Evolutionary conservation across 176 grass and related monocot species (phyloP), one percentile per base, ranked within the genome.

Genomic region (Neostapfia colusana): DNA sequence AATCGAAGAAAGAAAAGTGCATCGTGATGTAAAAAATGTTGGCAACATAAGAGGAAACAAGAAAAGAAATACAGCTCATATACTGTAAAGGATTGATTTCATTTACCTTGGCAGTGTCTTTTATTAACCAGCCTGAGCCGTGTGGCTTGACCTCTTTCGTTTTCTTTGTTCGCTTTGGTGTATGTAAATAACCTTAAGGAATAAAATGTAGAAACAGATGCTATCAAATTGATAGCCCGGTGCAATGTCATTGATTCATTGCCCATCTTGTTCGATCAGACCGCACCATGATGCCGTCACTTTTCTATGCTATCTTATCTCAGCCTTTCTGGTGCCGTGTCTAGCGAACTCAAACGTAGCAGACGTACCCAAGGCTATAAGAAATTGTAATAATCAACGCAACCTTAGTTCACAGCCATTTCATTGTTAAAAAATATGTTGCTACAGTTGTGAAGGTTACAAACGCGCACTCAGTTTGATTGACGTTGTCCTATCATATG

Each of bases 1-100:
- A 93, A 38, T 45, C 91, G 10, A 98, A 92, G 84, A 98, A 92
- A 81, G 95, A 97, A 8, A 97, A 69, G 73, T 97, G 93, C 80
- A 71, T 57, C 35, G 70, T 97, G 24, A 97, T 97, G 93, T 93
- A 85, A 88, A 88, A 84, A 78, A 67, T 44, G 67, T 38, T 31
- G 16, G 26, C 63, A 64, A 88, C 76, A 80, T 16, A 53, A 83
- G 43, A 39, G 17, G 18, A 55, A 21, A 31, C n/a, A 58, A 64
- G 26, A 20, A 26, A 59, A 31, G 41, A 40, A 75, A 69, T 78
- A 63, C 84, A 59, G 59, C 14, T 46, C 75, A 31, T 31, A 91
- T 78, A 83, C 75, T 95, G 92, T 85, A 92, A 96, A 93, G 63
- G 77, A 63, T 50, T 67, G 46, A 65, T 43, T 66, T 63, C 25